Evolutionary conservation across 495 filamentous ascomycete genomes (phyloP), one percentile per base, ranked within the genome.

Genomic region (Choiromyces venosus): DNA sequence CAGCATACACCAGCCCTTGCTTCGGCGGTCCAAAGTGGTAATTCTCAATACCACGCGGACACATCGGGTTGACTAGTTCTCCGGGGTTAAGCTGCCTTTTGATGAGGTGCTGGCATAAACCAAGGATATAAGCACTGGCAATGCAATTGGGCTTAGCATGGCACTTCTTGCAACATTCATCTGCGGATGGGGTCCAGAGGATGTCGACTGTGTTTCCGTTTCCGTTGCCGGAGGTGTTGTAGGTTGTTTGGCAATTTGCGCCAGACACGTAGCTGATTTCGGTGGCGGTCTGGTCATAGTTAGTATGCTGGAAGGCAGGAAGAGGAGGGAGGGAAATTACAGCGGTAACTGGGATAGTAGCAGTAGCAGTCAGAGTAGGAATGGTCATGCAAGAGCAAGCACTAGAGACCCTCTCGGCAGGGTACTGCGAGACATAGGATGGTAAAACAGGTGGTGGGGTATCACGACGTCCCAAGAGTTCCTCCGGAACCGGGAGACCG

Each of bases 151-250:
- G 21, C 40, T 56, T 77, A 7, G 18, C 5, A 5, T 76, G 75
- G 8, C 75, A 77, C n/a, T 56, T 69, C 52, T 37, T 5, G 46
- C 73, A 77, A 29, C 75, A 77, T 2, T 72, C 52, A 1, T 36
- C 4, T 1, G 12, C 46, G 0, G 67, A 40, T 9, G 1, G 10
- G 18, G 56, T 36, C 7, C 10, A 14, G 2, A 52, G 4, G 39
- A 72, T 0, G 3, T 72, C 66, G n/a, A 77, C 33, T 14, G 4
- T 37, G 33, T 77, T 77, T 18, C 65, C 68, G 92, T 92, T 46
- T 91, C 93, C 38, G 95, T 97, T 75, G 91, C 91, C 25, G 92
- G 92, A 78, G 92, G 93, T 71, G 92, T 96, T 37, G 82, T 97
- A 42, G 93, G 92, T 71, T 93, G 91, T 76, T 77, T 97, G 2